Base-by-base conservation (phyloP, 164 flowering plant species). In the Paratinospora sagittata region DNA sequence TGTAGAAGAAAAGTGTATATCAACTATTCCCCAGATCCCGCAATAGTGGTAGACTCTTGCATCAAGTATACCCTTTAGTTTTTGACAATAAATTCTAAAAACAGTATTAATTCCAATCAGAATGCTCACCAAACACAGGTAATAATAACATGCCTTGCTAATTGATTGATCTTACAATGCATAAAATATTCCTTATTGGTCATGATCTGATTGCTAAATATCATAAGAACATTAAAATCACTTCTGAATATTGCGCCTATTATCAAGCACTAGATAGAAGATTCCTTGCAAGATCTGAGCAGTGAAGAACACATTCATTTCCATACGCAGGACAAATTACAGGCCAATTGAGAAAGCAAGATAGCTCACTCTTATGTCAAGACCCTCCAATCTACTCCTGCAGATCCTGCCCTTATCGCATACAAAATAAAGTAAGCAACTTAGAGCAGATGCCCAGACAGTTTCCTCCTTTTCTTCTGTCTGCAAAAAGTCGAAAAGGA, bases 401-500 rank as follows among this genome's bases (percentile, higher is more conserved):
- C 83, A 77, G 27, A 93, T 89, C 83, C 84, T 87, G 78, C 98
- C 99, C 80, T 90, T 83, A 79, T 87, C 93, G 71, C 93, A 89
- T 63, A 90, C 88, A 80, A 96, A 91, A 78, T 89, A 96, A 23
- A 96, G 90, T 43, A 96, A 82, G 76, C 99, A 96, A 81, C 99
- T 96, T 10, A 96, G 76, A 65, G 92, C 93, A 81, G 98, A 88
- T 39, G 97, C 91, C 99, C 99, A 93, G 23, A 93, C 88, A 78
- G 88, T 83, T 77, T 96, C 99, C 75, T 96, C 95, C 78, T 85
- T 87, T 79, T 96, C 98, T 83, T 95, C 93, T 36, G 63, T 80
- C 99, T 95, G 91, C 65, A 55, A 69, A 69, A 65, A 47, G 43
- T 36, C 26, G 27, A 26, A 26, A 69, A 64, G 10, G 61, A 3